A percentile compares a stretch with the other conserved stretches of the same genome.
phyloP scores from a whole-genome alignment of 148 eudicot genomes.

The Camellia japonica region DNA sequence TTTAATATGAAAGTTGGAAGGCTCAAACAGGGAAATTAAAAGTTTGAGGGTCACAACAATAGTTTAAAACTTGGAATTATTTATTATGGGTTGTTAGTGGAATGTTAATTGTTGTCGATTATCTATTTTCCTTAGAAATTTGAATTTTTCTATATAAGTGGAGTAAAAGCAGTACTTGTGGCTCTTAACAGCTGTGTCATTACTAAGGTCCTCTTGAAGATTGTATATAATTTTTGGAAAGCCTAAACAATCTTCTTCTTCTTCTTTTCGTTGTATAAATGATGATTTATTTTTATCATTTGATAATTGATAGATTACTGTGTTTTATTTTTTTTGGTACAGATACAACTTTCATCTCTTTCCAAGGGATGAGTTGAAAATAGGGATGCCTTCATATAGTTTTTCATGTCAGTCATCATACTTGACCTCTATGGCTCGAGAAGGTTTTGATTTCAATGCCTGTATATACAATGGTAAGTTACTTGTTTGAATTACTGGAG shows the following conservation, averaged over 20 bases:
- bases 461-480: constrained; percentile 81
- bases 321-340: constrained; percentile 25
- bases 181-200: neutral
- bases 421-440: constrained; percentile 81
- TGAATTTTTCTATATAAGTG: neutral
- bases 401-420: constrained; percentile 90
- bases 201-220: neutral
- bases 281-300: neutral
- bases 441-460: constrained; percentile 92
- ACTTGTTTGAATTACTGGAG: neutral
- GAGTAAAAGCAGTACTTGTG: neutral
- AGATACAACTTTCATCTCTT: constrained; percentile 95
- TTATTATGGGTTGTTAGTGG: neutral
- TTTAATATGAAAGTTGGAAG: too few relatives aligned
- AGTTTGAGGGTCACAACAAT: neutral
- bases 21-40: neutral
- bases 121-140: constrained; percentile 5
- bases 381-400: constrained; percentile 83
- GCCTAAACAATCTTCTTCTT: neutral
- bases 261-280: neutral
- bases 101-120: neutral
- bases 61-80: neutral
- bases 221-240: neutral
- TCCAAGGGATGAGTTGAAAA: constrained; percentile 82
- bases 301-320: neutral